phyloP scores from a whole-genome alignment of 495 filamentous ascomycete species.

The Filosporella fistucella region DNA sequence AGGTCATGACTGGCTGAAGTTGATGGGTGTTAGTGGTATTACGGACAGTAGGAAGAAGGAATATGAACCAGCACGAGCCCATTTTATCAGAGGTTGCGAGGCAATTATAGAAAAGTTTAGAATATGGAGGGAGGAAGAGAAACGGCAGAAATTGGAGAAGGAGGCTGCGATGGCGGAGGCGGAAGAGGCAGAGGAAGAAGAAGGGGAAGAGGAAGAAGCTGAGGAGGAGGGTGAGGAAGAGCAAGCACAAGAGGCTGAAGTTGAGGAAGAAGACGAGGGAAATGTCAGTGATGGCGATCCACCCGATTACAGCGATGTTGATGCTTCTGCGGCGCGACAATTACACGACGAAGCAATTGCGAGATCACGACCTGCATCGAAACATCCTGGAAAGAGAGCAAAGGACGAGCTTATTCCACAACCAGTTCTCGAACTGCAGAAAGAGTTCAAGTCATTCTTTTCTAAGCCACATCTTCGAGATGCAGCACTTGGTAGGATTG shows the following conservation, averaged over 20 bases:
- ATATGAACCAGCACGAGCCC: conserved; percentile 78
- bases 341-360: conserved; percentile 66
- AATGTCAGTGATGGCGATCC: conserved; percentile 43
- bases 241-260: conserved; percentile 37
- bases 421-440: conserved; percentile 34
- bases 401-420: conserved; percentile 14
- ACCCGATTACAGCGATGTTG: conserved; percentile 64
- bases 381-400: conserved; percentile 4
- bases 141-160: conserved; percentile 65
- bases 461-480: conserved; percentile 70
- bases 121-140: conserved; percentile 86
- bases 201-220: conserved; percentile 30
- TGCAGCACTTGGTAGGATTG: conserved; percentile 57
- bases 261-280: conserved; percentile 25
- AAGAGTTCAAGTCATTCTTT: conserved; percentile 84
- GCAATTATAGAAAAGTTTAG: conserved; percentile 81
- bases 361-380: conserved; percentile 17
- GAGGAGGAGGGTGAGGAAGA: conserved; percentile 30
- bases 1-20: conserved; percentile 87
- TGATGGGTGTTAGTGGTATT: conserved; percentile 86
- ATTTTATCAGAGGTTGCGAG: conserved; percentile 77
- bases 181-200: conserved; percentile 36
- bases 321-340: conserved; percentile 67
- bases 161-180: conserved; percentile 47
- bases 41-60: conserved; percentile 78